These are phyloP conservation scores for Podaxis sp. DNA, from an alignment of 768 basidiomycete genomes.

Conservation along the genomic window DNA sequence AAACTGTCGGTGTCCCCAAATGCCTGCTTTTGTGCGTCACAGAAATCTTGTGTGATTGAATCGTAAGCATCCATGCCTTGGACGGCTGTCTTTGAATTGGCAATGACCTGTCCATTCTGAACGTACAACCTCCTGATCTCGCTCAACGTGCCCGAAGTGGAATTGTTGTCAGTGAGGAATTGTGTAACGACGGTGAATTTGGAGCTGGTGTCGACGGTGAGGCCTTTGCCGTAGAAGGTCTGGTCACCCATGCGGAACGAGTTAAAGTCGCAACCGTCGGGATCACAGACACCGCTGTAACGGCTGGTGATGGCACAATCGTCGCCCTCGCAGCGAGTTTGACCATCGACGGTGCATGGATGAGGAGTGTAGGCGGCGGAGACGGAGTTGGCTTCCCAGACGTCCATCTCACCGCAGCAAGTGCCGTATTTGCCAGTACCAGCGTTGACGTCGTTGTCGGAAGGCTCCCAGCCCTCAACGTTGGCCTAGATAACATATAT, in stretches of 20 bases:
- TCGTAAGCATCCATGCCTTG: constrained; percentile 10
- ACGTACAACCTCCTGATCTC: constrained; percentile 20
- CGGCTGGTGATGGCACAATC: constrained; percentile 14
- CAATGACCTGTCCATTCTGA: constrained; percentile 19
- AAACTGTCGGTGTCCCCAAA: constrained; percentile 17
- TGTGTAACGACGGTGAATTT: constrained; percentile 22
- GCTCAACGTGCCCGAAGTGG: constrained; percentile 16
- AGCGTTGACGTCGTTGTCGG: constrained; percentile 17
- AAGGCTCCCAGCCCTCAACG: constrained; percentile 16
- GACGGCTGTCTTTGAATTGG: constrained; percentile 16
- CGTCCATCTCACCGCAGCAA: constrained; percentile 22
- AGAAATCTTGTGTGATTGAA: constrained; percentile 17
- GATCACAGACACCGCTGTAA: constrained; percentile 16
- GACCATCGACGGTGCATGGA: constrained; percentile 17
- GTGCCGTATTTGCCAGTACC: constrained; percentile 17
- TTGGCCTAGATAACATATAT: constrained; percentile 12
- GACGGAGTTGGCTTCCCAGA: constrained; percentile 22
- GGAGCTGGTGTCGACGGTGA: constrained; percentile 19
- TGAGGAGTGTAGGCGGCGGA: constrained; percentile 20
- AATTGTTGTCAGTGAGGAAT: constrained; percentile 18
- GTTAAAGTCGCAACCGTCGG: constrained; percentile 21
- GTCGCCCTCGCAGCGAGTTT: constrained; percentile 16
- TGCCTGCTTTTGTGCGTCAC: constrained; percentile 11
- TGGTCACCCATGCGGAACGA: constrained; percentile 19
- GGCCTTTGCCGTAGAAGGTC: constrained; percentile 18